Base-by-base conservation (phyloP, 2,329 filamentous ascomycete species). In the Neonectria magnoliae region DNA sequence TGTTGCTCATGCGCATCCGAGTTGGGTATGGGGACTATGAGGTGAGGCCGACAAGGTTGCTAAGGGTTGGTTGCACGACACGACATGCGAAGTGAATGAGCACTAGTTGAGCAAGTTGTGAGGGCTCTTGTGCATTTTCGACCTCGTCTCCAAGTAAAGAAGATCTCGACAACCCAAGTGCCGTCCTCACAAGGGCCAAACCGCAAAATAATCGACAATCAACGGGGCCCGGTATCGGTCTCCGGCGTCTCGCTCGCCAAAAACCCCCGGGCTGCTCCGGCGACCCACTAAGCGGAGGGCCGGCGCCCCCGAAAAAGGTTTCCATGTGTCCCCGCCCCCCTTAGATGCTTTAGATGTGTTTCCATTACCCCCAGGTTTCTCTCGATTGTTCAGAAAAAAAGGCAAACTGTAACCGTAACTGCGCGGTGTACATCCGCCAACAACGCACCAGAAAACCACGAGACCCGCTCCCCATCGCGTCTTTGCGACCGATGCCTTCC, bases 351-450 rank as follows among this genome's bases (percentile, higher is more conserved):
- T 25, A 25, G 53, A 50, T 38, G 29, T 41, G 68, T 78, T 78
- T 78, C 72, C 67, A 78, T 78, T 78, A 78, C 76, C 76, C 76
- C 76, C 76, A 77, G 74, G 62, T 77, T 78, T 63, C 42, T 45
- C 25, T 58, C 42, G 18, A 54, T 55, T 56, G 55, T 57, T 38
- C 48, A 50, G 55, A 58, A 58, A 42, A 59, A 10, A n/a, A n/a
- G 42, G 22, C n/a, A 51, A 58, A 58, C 54, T 54, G 54, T 48
- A 62, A 58, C 54, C n/a, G 41, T 58, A 47, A 42, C 38, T 45
- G 22, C 20, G 54, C 56, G 18, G 36, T 27, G 16, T n/a, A 31
- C 29, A 16, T n/a, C 27, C 50, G 41, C 38, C 36, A 54, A 67
- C 51, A 65, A 50, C 56, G 61, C 62, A 59, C 33, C 61, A 64